A percentile compares a stretch with the other conserved stretches of the same genome.
Conservation (phyloP, 2,329 filamentous ascomycete species). For the Pseudocercospora crystallina region DNA sequence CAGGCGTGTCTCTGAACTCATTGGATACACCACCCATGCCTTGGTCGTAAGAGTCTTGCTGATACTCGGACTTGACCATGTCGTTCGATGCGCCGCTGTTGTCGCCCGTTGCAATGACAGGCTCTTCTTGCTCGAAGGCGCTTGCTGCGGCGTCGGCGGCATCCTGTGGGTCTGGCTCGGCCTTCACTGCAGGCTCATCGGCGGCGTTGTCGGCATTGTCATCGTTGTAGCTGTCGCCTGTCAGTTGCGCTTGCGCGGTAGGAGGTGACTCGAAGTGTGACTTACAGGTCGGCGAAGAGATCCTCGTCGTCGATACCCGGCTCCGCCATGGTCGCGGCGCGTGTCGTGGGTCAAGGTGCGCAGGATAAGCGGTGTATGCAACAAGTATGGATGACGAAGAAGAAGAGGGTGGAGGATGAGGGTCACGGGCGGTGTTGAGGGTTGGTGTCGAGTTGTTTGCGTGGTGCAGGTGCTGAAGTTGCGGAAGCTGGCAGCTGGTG, state of each 20-base stretch:
- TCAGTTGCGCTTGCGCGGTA: constrained; percentile 7
- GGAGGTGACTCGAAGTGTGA: not conserved
- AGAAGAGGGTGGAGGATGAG: not conserved
- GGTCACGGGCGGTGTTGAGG: too few relatives aligned
- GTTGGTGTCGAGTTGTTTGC: too few relatives aligned
- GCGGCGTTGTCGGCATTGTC: constrained; percentile 60
- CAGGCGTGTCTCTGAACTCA: constrained; percentile 32
- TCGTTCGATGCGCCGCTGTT: constrained; percentile 1
- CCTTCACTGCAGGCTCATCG: constrained; percentile 15
- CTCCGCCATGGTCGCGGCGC: constrained; percentile 64
- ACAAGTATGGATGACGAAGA: not conserved
- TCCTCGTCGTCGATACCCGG: constrained; percentile 81
- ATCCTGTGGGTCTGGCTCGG: constrained; percentile 21
- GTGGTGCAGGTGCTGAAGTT: too few relatives aligned
- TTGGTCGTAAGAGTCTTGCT: constrained; percentile 26
- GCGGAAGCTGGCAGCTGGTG: too few relatives aligned
- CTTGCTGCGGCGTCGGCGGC: constrained; percentile 14
- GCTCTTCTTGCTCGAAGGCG: constrained; percentile 8
- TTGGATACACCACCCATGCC: constrained; percentile 29
- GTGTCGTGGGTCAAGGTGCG: not conserved
- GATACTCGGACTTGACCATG: constrained; percentile 27
- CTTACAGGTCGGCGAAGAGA: constrained; percentile 93
- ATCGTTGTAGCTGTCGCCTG: constrained; percentile 41
- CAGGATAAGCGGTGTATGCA: not conserved
- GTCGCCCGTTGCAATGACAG: constrained; percentile 19